Evolutionary conservation across 163 green algal genomes (phyloP), one percentile per base, ranked within the genome.

Genomic region (Scenedesmus sp.): DNA sequence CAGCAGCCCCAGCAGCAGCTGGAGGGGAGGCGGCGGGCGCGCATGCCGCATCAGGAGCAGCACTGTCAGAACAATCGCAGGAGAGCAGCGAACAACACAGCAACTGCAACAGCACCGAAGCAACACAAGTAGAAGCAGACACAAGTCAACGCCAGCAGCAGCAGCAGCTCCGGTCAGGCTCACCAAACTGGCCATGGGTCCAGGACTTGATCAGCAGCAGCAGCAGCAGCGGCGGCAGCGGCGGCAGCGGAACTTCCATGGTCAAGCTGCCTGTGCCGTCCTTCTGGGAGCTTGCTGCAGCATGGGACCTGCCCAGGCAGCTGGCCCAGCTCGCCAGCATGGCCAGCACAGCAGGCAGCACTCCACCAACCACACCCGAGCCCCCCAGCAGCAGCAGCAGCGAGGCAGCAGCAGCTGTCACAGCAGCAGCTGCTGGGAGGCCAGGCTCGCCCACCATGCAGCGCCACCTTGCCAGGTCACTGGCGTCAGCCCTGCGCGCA

Each of bases 1-100:
- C 79, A 65, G 46, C 79, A 85, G 79, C 79, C 33, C 44, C 79
- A 85, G 79, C 79, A 85, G 79, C 79, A 85, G 79, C 79, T 40
- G 79, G 30, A 85, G 79, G 26, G 9, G 79, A 61, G n/a, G 40
- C 37, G 40, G 16, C 79, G 65, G 18, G 43, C 16, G 42, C 44
- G 7, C 30, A 10, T 40, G 30, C 46, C 13, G 33, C 0, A 10
- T 24, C 79, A 35, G 79, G 16, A 56, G 79, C 18, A 83, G 30
- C 18, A 35, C 18, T 49, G n/a, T 30, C 37, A n/a, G 15, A 46
- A 83, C 42, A 46, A 33, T 12, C 30, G 49, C 76, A 56, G 37
- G 3, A 18, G 33, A 83, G 70, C 33, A 56, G 20, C 15, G 20
- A 83, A 83, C n/a, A 46, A 44, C n/a, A 51, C 2, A 46, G n/a